Percentiles rank a stretch among this genome's conserved stretches.
Evolutionary conservation across 352 stramenopile genomes (phyloP).

Genomic region (Detonula confervacea): DNA sequence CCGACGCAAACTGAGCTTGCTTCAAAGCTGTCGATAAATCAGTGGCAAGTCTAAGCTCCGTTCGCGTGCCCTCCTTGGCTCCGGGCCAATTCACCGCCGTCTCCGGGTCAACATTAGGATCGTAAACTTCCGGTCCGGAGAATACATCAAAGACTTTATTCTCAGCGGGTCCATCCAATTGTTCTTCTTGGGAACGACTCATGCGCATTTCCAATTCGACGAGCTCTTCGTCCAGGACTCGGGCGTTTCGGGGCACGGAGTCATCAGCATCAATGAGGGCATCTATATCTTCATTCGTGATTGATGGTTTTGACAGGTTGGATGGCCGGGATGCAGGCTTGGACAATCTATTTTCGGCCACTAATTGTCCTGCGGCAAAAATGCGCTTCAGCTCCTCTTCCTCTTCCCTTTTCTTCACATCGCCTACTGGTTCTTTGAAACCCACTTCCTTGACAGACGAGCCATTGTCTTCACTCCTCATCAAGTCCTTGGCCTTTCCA

Average conservation of each 20-base stretch:
- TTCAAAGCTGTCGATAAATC: slow-evolving; percentile 71
- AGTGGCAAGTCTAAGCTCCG: slow-evolving; percentile 65
- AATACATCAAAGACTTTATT: slow-evolving; percentile 82
- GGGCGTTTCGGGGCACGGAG: slow-evolving; percentile 68
- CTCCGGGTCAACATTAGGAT: slow-evolving; percentile 77
- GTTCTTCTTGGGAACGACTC: slow-evolving; percentile 60
- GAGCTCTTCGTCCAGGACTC: slow-evolving; percentile 79
- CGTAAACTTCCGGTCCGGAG: slow-evolving; percentile 78
- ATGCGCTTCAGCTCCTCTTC: slow-evolving; percentile 76
- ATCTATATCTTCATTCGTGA: slow-evolving; percentile 69
- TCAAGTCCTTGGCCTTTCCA: slow-evolving; percentile 76
- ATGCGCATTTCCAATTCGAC: slow-evolving; percentile 74
- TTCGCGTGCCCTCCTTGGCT: slow-evolving; percentile 63
- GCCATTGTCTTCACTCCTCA: slow-evolving; percentile 41
- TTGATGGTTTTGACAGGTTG: slow-evolving; percentile 37
- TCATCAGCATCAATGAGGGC: slow-evolving; percentile 72
- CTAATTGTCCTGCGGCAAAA: slow-evolving; percentile 69
- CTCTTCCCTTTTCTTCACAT: slow-evolving; percentile 32
- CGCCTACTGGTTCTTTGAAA: slow-evolving; percentile 32
- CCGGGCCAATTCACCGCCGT: slow-evolving; percentile 80
- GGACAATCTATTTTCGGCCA: slow-evolving; percentile 64
- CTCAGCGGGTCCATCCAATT: slow-evolving; percentile 46
- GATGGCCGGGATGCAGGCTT: slow-evolving; percentile 12
- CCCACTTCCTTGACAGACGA: slow-evolving; percentile 5
- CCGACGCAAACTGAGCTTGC: slow-evolving; percentile 76